Evolutionary conservation across 495 filamentous ascomycete genomes (phyloP).

Genomic region (Tuber magnatum): DNA sequence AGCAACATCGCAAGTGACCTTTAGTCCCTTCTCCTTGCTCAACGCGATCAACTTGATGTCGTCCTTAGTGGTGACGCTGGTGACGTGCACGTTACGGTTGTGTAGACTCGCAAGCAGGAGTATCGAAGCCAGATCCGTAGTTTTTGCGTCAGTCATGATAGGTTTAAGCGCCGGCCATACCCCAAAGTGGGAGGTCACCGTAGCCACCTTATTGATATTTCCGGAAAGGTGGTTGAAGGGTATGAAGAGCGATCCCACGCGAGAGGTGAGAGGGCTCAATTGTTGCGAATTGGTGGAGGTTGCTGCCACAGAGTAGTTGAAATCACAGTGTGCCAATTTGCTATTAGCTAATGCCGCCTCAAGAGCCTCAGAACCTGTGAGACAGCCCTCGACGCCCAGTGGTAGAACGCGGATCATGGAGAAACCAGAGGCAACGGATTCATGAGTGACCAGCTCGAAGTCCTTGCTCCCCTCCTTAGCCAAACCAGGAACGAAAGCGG

Average conservation of each 20-base stretch:
- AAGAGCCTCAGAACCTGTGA: slow-evolving; percentile 64
- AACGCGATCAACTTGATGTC: slow-evolving; percentile 74
- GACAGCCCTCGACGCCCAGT: slow-evolving; percentile 61
- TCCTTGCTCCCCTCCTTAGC: slow-evolving; percentile 58
- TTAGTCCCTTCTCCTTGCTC: slow-evolving; percentile 73
- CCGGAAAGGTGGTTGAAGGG: slow-evolving; percentile 81
- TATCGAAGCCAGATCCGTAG: slow-evolving; percentile 72
- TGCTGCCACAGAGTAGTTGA: slow-evolving; percentile 77
- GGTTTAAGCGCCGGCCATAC: slow-evolving; percentile 76
- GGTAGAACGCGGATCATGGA: slow-evolving; percentile 80
- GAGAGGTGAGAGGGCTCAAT: slow-evolving; percentile 61
- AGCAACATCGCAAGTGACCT: slow-evolving; percentile 78
- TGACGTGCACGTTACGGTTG: slow-evolving; percentile 75
- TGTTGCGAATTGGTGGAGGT: slow-evolving; percentile 70
- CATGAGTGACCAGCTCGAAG: slow-evolving; percentile 63
- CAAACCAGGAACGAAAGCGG: slow-evolving; percentile 71
- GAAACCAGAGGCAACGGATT: slow-evolving; percentile 71
- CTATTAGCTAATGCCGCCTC: slow-evolving; percentile 71
- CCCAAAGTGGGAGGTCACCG: slow-evolving; percentile 72
- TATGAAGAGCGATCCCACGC: slow-evolving; percentile 79
- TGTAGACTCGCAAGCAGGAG: slow-evolving; percentile 74
- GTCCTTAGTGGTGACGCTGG: slow-evolving; percentile 72
- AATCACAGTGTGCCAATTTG: slow-evolving; percentile 67
- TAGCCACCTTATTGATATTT: slow-evolving; percentile 80
- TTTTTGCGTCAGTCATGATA: slow-evolving; percentile 78